These are phyloP conservation scores for Aspergillus aculeatus DNA, from an alignment of 2,329 filamentous ascomycete genomes.

Conservation along the genomic window DNA sequence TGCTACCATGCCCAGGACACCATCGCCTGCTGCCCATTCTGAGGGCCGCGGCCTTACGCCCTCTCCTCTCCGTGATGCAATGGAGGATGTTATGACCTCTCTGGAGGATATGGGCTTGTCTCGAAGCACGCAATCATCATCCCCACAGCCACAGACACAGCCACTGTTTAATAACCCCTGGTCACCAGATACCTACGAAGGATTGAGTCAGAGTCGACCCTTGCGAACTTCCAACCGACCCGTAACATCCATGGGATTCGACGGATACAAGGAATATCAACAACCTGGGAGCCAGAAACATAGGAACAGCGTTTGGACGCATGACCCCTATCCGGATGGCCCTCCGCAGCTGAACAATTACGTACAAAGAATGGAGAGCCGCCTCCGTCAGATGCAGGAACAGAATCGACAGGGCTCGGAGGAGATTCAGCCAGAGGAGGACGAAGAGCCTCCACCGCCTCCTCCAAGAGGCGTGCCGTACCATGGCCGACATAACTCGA, in stretches of 20 bases:
- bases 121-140: constrained; percentile 50
- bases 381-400: constrained; percentile 69
- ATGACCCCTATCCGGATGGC: constrained; percentile 48
- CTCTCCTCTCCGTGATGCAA: constrained; percentile 87
- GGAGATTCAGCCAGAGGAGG: constrained; percentile 53
- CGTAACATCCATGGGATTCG: constrained; percentile 72
- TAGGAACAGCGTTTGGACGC: constrained; percentile 41
- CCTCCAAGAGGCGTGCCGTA: constrained; percentile 57
- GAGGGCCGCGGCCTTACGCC: constrained; percentile 71
- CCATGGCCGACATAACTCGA: constrained; percentile 44
- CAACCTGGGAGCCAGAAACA: constrained; percentile 59
- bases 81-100: constrained; percentile 98
- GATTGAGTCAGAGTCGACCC: constrained; percentile 37
- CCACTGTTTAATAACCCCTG: constrained; percentile 65
- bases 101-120: constrained; percentile 78
- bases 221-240: constrained; percentile 52
- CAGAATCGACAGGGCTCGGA: constrained; percentile 43
- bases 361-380: constrained; percentile 86
- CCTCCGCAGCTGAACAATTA: constrained; percentile 79
- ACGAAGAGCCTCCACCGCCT: constrained; percentile 58
- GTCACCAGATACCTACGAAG: constrained; percentile 84
- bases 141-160: constrained; percentile 46
- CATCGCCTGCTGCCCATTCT: constrained; percentile 56
- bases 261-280: constrained; percentile 52
- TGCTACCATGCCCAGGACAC: constrained; percentile 41